Evolutionary conservation across 352 stramenopile species (phyloP).

Genomic region (Globisporangium perplexum): DNA sequence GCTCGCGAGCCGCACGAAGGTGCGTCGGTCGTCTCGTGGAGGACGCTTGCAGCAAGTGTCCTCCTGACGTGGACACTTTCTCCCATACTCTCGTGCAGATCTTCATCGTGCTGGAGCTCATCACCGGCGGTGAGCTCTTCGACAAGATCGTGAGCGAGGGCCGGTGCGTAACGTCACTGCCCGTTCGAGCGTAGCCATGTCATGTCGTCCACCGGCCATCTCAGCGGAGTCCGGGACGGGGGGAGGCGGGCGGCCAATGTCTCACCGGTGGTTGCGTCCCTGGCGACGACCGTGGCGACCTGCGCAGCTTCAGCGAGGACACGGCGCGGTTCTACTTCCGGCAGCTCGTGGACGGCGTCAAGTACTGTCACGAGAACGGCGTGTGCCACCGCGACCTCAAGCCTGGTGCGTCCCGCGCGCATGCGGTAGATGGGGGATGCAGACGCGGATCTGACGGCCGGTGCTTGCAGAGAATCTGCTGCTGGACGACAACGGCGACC

Average conservation of each 20-base stretch:
- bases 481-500: conserved; percentile 92
- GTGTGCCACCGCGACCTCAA: conserved; percentile 97
- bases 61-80: background rate
- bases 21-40: conserved; percentile 18
- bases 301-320: conserved; percentile 90
- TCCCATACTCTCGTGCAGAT: conserved; percentile 66
- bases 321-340: conserved; percentile 98
- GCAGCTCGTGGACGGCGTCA: conserved; percentile 96
- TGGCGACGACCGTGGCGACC: background rate
- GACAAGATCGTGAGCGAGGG: conserved; percentile 97
- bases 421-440: background rate
- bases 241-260: background rate
- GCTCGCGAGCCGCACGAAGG: conserved; percentile 93
- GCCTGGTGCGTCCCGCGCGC: conserved; percentile 68
- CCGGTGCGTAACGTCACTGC: conserved; percentile 27
- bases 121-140: conserved; percentile 88
- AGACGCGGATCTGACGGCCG: too few relatives aligned
- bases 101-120: conserved; percentile 94
- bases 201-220: background rate
- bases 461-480: conserved; percentile 97
- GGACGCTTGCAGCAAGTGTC: background rate
- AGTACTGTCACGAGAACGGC: conserved; percentile 97
- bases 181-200: background rate
- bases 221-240: background rate
- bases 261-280: conserved; percentile 12